Evolutionary conservation across 1,284 basidiomycete genomes (phyloP).

Genomic region (Vanrija sp.): DNA sequence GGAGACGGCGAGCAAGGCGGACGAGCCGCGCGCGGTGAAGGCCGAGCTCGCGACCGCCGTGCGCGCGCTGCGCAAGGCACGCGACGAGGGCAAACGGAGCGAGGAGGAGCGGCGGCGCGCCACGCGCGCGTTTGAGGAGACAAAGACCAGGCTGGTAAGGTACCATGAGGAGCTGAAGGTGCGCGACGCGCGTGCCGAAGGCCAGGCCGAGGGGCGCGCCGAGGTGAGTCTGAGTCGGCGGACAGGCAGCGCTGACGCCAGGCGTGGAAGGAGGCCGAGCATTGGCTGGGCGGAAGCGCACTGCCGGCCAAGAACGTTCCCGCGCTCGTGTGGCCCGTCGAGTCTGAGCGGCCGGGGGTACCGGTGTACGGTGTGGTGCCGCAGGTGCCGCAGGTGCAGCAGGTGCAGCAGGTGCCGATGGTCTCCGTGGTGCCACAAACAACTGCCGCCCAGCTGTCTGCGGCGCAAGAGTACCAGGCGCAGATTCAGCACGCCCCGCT

Average conservation of each 20-base stretch:
- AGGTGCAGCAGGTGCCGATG: too few relatives aligned
- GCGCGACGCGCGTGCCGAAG: slow-evolving; percentile 38
- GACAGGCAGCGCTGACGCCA: slow-evolving; percentile 10
- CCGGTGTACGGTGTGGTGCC: too few relatives aligned
- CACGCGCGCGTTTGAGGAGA: slow-evolving; percentile 37
- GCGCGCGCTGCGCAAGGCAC: slow-evolving; percentile 33
- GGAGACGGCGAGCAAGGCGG: too few relatives aligned
- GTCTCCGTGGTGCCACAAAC: too few relatives aligned
- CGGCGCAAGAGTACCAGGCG: too few relatives aligned
- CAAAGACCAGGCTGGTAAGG: slow-evolving; percentile 33
- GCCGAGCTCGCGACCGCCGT: slow-evolving; percentile 41
- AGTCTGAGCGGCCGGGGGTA: too few relatives aligned
- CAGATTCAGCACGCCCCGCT: too few relatives aligned
- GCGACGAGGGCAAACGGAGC: slow-evolving; percentile 38
- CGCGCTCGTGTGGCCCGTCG: too few relatives aligned
- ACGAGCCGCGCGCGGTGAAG: slow-evolving; percentile 3
- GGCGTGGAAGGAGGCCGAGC: slow-evolving; percentile 45
- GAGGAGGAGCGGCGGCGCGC: slow-evolving; percentile 43
- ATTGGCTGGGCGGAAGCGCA: slow-evolving; percentile 27
- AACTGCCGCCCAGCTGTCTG: too few relatives aligned
- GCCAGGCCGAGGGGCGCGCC: slow-evolving; percentile 40
- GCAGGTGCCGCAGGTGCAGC: too few relatives aligned
- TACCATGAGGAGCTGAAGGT: slow-evolving; percentile 44
- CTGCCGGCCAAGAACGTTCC: too few relatives aligned
- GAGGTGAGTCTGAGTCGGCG: slow-evolving; percentile 26